Evolutionary conservation across 352 stramenopile species (phyloP), one percentile per base, ranked within the genome.

Genomic region (Pythium scleroteichum): DNA sequence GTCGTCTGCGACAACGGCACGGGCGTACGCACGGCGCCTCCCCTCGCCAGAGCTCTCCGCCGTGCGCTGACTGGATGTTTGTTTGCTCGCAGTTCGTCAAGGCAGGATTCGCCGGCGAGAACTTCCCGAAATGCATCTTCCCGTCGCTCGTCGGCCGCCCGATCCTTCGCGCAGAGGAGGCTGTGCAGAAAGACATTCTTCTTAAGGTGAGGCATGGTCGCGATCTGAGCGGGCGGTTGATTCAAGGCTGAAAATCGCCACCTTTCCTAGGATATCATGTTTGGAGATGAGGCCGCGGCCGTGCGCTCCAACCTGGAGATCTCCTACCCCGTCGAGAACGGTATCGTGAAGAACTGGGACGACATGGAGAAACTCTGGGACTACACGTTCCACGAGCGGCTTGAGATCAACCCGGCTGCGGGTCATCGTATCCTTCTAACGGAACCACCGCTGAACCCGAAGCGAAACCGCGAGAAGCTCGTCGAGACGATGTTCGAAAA

Each of bases 361-460:
- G 95, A 98, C 66, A 98, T 99, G 95, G 88, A 98, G 72, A 92
- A 97, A 62, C 75, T 99, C 27, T 99, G 95, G 95, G 95, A 98
- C 72, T 98, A 98, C 75, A 98, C 92, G 48, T 98, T 98, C 73
- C 77, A 95, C 53, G 90, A 98, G 58, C 93, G 92, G 2, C 68
- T 98, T 56, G 73, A 57, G 35, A 89, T 90, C 49, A 76, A 87
- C 63, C 74, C 85, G 9, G 62, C 68, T 29, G 77, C 58, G 0
- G 85, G 85, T 23, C 73, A 96, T 57, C 92, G 90, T 40, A 97
- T 98, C 53, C 63, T 98, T 53, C 75, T 98, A 8, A 98, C 93
- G 2, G 93, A 98, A 66, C 87, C 93, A 24, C 91, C 93, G 38
- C 78, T 97, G 27, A 98, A 98, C 75, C 93, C 93, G 22, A 92